Evolutionary conservation across 2,329 filamentous ascomycete species (phyloP), one percentile per base, ranked within the genome.

Genomic region (Microdochium trichocladiopsis): DNA sequence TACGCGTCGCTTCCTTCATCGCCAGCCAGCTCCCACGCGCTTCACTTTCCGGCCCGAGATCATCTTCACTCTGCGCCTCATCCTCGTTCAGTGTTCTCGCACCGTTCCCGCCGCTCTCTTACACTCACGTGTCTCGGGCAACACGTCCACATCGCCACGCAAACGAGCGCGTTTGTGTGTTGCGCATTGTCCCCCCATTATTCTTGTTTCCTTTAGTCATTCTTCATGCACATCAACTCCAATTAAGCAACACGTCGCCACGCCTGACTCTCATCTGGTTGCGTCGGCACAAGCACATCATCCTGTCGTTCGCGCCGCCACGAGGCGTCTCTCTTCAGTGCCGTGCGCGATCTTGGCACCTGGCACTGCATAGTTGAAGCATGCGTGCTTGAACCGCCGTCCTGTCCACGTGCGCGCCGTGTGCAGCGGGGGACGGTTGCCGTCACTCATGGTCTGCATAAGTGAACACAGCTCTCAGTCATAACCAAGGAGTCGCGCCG

Each of bases 401-500:
- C 21, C 12, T 21, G 12, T 22, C 22, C 21, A 22, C 14, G 6
- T 16, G 6, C 14, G 33, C 33, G 33, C 33, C 41, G 41, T 45
- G 41, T 45, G 41, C 41, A 45, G 41, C 21, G 41, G 10, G 41
- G n/a, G 18, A 8, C 11, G n/a, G 14, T 45, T 16, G 41, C 8
- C 28, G 8, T 31, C 28, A 31, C 28, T 31, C 41, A 45, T 45
- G 41, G 41, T 45, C 41, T 6, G 41, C 18, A 45, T 45, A 10
- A 45, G 47, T 33, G 36, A 47, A n/a, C 14, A 25, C 18, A 23
- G 18, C 50, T 47, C 50, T 56, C 51, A 55, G 50, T 53, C 14
- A 24, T 55, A 36, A 50, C 50, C 54, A 61, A 57, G 51, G 54
- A 56, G 56, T 61, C 60, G 58, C 63, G 51, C 48, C 51, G 33